These are phyloP conservation scores for Arctostaphylos glauca DNA, from an alignment of 148 eudicot genomes.

Conservation along the genomic window DNA sequence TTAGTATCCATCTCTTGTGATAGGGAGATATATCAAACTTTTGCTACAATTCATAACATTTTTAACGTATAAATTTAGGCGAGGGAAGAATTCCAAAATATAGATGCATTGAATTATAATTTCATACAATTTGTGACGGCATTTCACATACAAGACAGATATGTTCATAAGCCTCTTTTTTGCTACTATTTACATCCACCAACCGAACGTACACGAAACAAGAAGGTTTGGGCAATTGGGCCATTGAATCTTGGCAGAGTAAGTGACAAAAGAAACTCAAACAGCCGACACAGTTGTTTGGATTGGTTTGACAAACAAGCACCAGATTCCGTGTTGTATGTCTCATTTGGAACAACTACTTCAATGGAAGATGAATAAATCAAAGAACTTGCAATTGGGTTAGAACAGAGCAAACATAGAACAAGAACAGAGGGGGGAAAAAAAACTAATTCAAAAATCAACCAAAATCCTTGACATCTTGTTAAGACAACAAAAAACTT, in stretches of 20 bases:
- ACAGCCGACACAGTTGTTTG: slow-evolving; percentile 5
- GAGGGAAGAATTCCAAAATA: too few species aligned
- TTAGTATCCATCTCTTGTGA: too few species aligned
- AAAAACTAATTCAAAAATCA: too few species aligned
- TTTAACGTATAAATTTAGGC: too few species aligned
- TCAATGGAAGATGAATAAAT: slow-evolving; percentile 4
- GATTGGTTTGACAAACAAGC: slow-evolving; percentile 14
- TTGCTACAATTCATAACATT: too few species aligned
- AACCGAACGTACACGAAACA: not conserved
- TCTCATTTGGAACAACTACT: slow-evolving; percentile 8
- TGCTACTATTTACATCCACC: not conserved
- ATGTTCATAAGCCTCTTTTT: too few species aligned
- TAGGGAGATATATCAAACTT: too few species aligned
- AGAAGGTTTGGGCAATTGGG: slow-evolving; percentile 22
- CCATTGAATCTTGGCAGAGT: not conserved
- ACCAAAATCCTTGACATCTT: too few species aligned
- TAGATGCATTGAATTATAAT: too few species aligned
- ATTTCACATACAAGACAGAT: too few species aligned
- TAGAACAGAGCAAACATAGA: slow-evolving; percentile 4
- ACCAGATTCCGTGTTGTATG: not conserved
- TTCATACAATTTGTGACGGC: too few species aligned
- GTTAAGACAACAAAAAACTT: slow-evolving; percentile 26
- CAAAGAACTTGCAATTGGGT: slow-evolving; percentile 10
- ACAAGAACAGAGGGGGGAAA: too few species aligned
- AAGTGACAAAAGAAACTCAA: not conserved